These are phyloP conservation scores for Umbellularia californica DNA, from an alignment of 164 flowering plant species.

Conservation along the genomic window DNA sequence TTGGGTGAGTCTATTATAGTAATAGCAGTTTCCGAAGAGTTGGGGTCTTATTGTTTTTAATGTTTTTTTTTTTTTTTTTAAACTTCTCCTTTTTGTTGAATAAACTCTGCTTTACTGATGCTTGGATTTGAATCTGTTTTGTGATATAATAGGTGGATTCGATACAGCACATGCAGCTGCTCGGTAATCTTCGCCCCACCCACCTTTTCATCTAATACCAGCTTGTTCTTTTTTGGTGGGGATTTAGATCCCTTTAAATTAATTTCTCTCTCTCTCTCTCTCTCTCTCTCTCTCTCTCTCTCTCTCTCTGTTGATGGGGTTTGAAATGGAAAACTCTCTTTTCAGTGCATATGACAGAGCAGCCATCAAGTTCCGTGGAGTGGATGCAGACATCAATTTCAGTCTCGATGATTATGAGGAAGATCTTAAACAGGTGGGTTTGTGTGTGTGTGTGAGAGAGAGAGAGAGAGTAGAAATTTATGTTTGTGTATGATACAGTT, in stretches of 20 bases:
- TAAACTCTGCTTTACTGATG: no score
- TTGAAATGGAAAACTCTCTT: neutral
- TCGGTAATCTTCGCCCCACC: slow-evolving; percentile 51
- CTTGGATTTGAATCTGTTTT: no score
- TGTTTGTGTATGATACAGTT: no score
- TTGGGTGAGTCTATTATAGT: slow-evolving; percentile 43
- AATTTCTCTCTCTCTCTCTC: neutral
- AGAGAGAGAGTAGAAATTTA: no score
- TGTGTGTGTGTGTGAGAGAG: no score
- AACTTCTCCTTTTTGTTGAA: no score
- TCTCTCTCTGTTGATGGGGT: neutral
- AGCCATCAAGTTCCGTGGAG: slow-evolving; percentile 89
- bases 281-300: neutral
- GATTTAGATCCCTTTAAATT: neutral
- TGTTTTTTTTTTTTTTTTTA: no score
- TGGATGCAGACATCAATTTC: slow-evolving; percentile 88
- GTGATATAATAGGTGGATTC: slow-evolving; percentile 42
- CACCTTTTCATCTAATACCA: neutral
- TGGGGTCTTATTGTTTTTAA: neutral
- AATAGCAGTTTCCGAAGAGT: neutral
- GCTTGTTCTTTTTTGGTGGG: neutral
- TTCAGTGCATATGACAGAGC: slow-evolving; percentile 97
- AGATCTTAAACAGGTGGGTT: slow-evolving; percentile 77
- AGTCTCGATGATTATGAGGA: slow-evolving; percentile 71
- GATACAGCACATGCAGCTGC: slow-evolving; percentile 98